Conservation (phyloP, 768 basidiomycete genomes). For the Chalciporus chontae region DNA sequence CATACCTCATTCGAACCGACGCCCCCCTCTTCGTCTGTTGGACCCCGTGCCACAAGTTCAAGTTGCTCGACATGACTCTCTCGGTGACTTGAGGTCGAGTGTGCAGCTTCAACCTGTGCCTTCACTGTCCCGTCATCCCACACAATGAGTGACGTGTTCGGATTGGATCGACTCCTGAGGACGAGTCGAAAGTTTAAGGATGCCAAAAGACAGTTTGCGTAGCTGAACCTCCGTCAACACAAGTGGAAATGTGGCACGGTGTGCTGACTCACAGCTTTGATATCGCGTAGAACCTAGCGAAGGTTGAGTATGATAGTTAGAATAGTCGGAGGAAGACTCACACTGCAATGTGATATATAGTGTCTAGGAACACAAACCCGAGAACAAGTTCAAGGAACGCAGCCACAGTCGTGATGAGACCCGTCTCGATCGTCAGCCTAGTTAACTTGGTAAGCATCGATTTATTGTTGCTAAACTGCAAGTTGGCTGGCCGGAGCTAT, state of each 20-base stretch:
- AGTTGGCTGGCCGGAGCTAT: conserved; percentile 19
- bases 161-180: conserved; percentile 1
- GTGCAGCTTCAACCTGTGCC: too few species aligned
- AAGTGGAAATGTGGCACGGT: not conserved
- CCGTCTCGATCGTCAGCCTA: conserved; percentile 23
- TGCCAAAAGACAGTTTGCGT: conserved; percentile 18
- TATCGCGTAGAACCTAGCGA: conserved; percentile 11
- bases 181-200: conserved; percentile 14
- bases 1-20: too few species aligned
- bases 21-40: too few species aligned
- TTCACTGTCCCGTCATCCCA: too few species aligned
- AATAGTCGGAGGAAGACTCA: conserved; percentile 3
- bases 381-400: conserved; percentile 17
- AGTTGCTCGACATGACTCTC: too few species aligned
- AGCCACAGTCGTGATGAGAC: conserved; percentile 18
- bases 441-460: conserved; percentile 10
- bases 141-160: too few species aligned
- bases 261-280: conserved; percentile 13
- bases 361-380: not conserved
- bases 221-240: conserved; percentile 4
- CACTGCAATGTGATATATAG: conserved; percentile 16
- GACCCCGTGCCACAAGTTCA: too few species aligned
- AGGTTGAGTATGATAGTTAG: too few species aligned
- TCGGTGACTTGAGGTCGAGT: too few species aligned
- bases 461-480: conserved; percentile 1